Percentiles rank a stretch among this genome's conserved stretches.
Evolutionary conservation across 1,284 basidiomycete species (phyloP).

Genomic region (Cryptococcus jaspeensis): DNA sequence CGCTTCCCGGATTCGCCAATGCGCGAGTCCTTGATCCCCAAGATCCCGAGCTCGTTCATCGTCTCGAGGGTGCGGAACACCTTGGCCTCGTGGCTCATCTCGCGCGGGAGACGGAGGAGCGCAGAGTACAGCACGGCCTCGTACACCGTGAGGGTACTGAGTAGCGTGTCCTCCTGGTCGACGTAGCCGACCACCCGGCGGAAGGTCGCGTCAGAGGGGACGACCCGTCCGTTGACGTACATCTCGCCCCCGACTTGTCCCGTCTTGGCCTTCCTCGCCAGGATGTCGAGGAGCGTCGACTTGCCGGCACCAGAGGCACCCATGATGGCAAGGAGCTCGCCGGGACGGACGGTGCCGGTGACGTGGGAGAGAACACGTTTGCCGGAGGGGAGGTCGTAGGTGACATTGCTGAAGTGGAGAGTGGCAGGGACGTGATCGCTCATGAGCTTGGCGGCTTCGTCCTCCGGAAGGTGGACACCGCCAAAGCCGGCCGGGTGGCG

Average conservation of each 20-base stretch:
- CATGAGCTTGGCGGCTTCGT: conserved; percentile 81
- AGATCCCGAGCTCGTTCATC: conserved; percentile 90
- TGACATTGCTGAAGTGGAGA: conserved; percentile 80
- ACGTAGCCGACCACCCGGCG: conserved; percentile 88
- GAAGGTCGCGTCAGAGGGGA: conserved; percentile 69
- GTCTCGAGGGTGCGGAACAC: conserved; percentile 92
- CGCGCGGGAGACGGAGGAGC: conserved; percentile 79
- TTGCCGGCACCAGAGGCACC: conserved; percentile 96
- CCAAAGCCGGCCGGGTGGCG: conserved; percentile 64
- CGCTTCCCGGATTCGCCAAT: conserved; percentile 79
- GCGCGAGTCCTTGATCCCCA: conserved; percentile 83
- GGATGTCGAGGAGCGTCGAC: conserved; percentile 91
- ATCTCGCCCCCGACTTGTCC: conserved; percentile 73
- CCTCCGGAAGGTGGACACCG: conserved; percentile 74
- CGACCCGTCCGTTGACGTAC: conserved; percentile 80
- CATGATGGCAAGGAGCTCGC: conserved; percentile 91
- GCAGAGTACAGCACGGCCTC: conserved; percentile 96
- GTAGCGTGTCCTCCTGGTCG: conserved; percentile 96
- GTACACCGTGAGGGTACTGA: conserved; percentile 94
- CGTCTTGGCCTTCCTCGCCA: conserved; percentile 83
- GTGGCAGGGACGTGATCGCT: conserved; percentile 89
- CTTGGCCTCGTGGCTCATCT: conserved; percentile 93
- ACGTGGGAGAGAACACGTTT: conserved; percentile 74
- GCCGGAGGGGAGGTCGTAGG: conserved; percentile 67
- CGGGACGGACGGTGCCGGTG: conserved; percentile 77